Percentiles rank a stretch among this genome's conserved stretches.
phyloP scores from a whole-genome alignment of 2,329 filamentous ascomycete genomes.

The Thelonectria discophora region DNA sequence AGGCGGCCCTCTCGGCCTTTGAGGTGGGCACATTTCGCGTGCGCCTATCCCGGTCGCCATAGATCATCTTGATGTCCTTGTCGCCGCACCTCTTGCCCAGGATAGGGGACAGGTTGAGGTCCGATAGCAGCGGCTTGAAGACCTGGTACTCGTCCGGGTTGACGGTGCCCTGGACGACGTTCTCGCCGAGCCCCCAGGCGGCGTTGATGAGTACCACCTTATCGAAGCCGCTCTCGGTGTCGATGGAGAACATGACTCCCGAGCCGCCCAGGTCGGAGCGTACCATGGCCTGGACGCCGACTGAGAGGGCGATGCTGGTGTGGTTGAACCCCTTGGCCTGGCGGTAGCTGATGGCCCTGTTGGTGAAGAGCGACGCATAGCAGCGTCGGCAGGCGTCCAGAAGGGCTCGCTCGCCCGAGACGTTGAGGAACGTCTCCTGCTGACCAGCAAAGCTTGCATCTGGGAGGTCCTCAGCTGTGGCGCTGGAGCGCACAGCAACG shows the following conservation, averaged over 20 bases:
- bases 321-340: constrained; percentile 42
- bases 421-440: constrained; percentile 50
- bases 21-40: constrained; percentile 50
- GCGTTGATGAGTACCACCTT: constrained; percentile 51
- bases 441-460: constrained; percentile 52
- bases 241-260: constrained; percentile 53
- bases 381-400: constrained; percentile 48
- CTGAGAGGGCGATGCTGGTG: constrained; percentile 40
- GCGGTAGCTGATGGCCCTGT: constrained; percentile 49
- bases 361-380: constrained; percentile 46
- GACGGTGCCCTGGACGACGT: constrained; percentile 36
- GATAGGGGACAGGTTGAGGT: constrained; percentile 43
- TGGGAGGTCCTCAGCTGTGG: constrained; percentile 51
- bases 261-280: constrained; percentile 47
- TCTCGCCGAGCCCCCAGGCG: constrained; percentile 51
- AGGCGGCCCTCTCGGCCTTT: constrained; percentile 44
- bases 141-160: constrained; percentile 52
- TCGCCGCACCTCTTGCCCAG: constrained; percentile 48
- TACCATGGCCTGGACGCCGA: constrained; percentile 45
- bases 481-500: constrained; percentile 51
- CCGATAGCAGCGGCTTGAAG: constrained; percentile 47
- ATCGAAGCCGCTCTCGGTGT: constrained; percentile 51
- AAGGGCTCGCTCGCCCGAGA: constrained; percentile 44
- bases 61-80: constrained; percentile 44
- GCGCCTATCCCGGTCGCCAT: constrained; percentile 39